Evolutionary conservation across 2,329 filamentous ascomycete species (phyloP).

Genomic region (Canariomyces notabilis): DNA sequence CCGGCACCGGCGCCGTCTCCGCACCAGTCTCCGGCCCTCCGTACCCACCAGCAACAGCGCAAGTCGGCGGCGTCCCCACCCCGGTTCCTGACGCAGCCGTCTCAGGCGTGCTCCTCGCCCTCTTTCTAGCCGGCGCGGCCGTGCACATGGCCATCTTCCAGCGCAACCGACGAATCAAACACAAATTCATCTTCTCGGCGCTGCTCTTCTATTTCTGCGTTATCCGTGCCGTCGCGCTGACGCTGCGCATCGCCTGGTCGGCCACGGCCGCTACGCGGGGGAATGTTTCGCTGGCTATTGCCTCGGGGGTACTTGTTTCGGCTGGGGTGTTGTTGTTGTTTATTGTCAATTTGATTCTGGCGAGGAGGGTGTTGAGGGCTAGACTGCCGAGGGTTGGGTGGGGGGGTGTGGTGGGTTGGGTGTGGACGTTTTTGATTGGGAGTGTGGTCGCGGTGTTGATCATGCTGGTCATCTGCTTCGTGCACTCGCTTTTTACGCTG

Average conservation of each 20-base stretch:
- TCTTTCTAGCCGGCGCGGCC: slow-evolving; percentile 50
- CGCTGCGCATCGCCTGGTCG: slow-evolving; percentile 51
- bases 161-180: slow-evolving; percentile 42
- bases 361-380: slow-evolving; percentile 69
- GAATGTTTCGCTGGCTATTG: slow-evolving; percentile 44
- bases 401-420: slow-evolving; percentile 45
- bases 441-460: slow-evolving; percentile 44
- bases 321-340: slow-evolving; percentile 72
- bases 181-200: slow-evolving; percentile 56
- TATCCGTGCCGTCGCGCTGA: slow-evolving; percentile 47
- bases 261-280: slow-evolving; percentile 35
- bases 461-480: slow-evolving; percentile 41
- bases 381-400: slow-evolving; percentile 67
- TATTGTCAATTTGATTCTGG: slow-evolving; percentile 71
- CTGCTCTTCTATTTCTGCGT: slow-evolving; percentile 56
- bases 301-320: slow-evolving; percentile 64
- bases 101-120: slow-evolving; percentile 54
- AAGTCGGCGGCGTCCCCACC: slow-evolving; percentile 54
- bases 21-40: background rate
- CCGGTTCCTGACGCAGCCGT: slow-evolving; percentile 58
- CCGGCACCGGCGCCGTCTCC: background rate
- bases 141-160: slow-evolving; percentile 55
- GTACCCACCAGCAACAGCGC: slow-evolving; percentile 31
- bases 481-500: slow-evolving; percentile 64
- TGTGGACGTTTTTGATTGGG: slow-evolving; percentile 48